Evolutionary conservation across 2,329 filamentous ascomycete genomes (phyloP).

Genomic region (Diaporthe velutina): DNA sequence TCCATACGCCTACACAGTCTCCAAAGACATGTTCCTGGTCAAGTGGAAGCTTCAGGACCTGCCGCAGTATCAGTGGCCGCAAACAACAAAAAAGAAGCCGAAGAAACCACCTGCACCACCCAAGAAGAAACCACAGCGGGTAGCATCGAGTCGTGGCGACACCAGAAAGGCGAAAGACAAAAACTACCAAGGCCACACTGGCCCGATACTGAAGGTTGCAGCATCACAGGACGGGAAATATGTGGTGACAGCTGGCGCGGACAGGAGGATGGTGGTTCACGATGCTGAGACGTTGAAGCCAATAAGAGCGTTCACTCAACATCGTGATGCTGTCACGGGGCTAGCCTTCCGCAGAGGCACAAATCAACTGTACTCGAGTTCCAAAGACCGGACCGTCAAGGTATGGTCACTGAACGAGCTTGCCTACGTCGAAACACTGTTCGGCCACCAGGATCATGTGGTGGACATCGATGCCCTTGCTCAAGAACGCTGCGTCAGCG

Average conservation of each 20-base stretch:
- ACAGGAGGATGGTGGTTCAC: constrained; percentile 89
- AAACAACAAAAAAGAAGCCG: constrained; percentile 69
- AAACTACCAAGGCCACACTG: constrained; percentile 82
- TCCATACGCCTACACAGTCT: constrained; percentile 88
- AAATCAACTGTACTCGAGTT: constrained; percentile 93
- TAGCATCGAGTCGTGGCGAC: constrained; percentile 74
- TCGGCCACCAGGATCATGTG: constrained; percentile 94
- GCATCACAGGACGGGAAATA: constrained; percentile 91
- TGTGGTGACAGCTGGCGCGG: constrained; percentile 89
- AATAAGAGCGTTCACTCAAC: constrained; percentile 88
- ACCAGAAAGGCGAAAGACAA: constrained; percentile 71
- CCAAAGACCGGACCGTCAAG: constrained; percentile 93
- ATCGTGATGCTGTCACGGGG: constrained; percentile 88
- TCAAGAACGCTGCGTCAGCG: constrained; percentile 90
- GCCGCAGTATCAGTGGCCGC: constrained; percentile 70
- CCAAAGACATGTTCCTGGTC: constrained; percentile 85
- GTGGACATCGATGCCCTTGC: constrained; percentile 86
- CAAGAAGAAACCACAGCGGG: constrained; percentile 71
- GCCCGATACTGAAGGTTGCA: constrained; percentile 84
- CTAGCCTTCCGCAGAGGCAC: constrained; percentile 88
- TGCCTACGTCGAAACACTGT: constrained; percentile 94
- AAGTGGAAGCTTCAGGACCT: constrained; percentile 89
- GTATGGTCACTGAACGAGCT: constrained; percentile 94
- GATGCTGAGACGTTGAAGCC: constrained; percentile 83
- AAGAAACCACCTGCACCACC: constrained; percentile 71